These are phyloP conservation scores for Planoprotostelium fungivorum DNA, from an alignment of 78 protist species.

Conservation along the genomic window DNA sequence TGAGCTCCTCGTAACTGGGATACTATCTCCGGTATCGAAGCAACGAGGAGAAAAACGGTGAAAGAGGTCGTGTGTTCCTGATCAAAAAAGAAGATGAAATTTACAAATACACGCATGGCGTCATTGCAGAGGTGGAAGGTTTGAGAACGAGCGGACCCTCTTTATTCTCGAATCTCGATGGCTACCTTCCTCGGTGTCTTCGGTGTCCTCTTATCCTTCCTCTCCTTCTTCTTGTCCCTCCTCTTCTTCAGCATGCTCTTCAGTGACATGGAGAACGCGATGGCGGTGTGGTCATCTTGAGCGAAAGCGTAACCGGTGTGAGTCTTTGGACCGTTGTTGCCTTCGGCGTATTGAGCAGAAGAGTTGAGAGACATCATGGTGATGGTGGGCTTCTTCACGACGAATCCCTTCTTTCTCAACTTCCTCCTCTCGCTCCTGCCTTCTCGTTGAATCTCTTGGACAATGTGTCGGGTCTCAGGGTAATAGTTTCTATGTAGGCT, in stretches of 20 bases:
- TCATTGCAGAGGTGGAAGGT: too few species aligned
- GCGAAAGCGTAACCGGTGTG: neutral
- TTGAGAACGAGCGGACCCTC: too few species aligned
- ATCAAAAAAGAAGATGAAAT: too few species aligned
- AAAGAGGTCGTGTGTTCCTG: too few species aligned
- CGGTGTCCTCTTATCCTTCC: neutral
- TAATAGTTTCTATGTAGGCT: neutral
- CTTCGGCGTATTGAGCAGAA: neutral
- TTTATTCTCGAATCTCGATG: too few species aligned
- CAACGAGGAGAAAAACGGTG: too few species aligned
- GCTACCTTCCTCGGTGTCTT: too few species aligned
- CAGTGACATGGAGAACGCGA: neutral
- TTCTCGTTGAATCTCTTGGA: neutral
- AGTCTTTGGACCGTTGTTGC: neutral
- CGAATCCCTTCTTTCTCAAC: neutral
- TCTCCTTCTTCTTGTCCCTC: neutral
- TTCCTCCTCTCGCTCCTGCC: neutral
- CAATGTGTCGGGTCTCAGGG: neutral
- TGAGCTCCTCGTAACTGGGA: too few species aligned
- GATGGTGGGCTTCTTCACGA: neutral
- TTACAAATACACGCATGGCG: too few species aligned
- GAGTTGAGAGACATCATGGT: neutral
- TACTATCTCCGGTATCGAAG: too few species aligned
- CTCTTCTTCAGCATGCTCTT: neutral
- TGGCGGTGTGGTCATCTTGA: neutral